A percentile compares a stretch with the other conserved stretches of the same genome.
These are phyloP conservation scores for Camellia granthamiana DNA, from an alignment of 148 eudicot genomes.

Conservation along the genomic window DNA sequence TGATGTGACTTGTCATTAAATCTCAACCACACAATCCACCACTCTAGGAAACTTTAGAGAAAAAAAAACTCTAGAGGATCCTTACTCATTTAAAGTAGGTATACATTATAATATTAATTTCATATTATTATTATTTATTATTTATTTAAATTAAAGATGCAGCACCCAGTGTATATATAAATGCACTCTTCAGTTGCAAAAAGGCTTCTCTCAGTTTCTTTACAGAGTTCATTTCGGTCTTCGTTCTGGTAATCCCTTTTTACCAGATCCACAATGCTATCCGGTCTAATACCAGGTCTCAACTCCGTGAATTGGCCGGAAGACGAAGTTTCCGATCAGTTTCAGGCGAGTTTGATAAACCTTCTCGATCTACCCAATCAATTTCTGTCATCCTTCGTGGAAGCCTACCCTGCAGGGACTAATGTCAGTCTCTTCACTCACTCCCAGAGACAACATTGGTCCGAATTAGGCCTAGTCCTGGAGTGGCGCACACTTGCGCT, in stretches of 20 bases:
- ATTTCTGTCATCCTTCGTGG: background rate
- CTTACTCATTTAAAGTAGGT: no score
- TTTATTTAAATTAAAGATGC: no score
- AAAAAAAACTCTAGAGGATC: no score
- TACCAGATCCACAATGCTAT: background rate
- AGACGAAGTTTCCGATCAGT: background rate
- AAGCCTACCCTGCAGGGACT: background rate
- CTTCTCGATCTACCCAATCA: background rate
- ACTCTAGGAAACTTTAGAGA: no score
- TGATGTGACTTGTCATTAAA: no score
- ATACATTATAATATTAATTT: no score
- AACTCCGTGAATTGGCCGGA: constrained; percentile 11
- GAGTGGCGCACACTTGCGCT: background rate
- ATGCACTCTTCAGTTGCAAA: background rate
- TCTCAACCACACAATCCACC: no score
- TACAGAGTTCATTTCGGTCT: background rate
- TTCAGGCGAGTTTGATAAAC: background rate
- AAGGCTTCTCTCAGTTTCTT: background rate
- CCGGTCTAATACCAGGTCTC: constrained; percentile 13
- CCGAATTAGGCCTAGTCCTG: background rate
- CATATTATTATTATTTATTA: no score
- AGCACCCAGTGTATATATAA: no score
- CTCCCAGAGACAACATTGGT: background rate
- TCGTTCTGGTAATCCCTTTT: background rate
- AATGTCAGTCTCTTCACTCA: background rate